Base-by-base conservation (phyloP, 345 rosid species). In the Pugionium cornutum region DNA sequence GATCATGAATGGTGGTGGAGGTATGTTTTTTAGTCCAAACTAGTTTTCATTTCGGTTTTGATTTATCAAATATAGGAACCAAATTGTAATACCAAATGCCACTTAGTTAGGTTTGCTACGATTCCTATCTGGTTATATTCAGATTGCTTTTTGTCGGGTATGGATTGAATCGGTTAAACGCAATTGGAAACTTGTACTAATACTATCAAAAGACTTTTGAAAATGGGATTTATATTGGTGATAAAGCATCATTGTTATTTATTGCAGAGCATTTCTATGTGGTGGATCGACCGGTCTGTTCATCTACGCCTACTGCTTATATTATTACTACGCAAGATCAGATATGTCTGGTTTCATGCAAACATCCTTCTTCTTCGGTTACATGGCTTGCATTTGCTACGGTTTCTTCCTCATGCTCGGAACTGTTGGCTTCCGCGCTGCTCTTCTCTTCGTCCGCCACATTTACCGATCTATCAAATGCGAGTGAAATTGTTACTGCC, bases 291-390 rank as follows among this genome's bases (percentile, higher is more conserved):
- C 89, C 9, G 89, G 96, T 53, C 60, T 80, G 44, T 88, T 86
- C 35, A 83, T 86, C 44, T 86, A 86, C 48, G 89, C 83, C 1
- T 88, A 86, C 78, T 88, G 96, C 80, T 70, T 86, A 75, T 86
- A 88, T 58, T 86, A 58, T 40, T 86, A 84, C 82, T 72, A 82
- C 65, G 91, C 96, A 1, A 73, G 89, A 45, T 86, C 92, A 4
- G 89, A 86, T 61, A 84, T 86, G 92, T 89, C 96, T 0, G 96
- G 96, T 45, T 86, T 89, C 78, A 86, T 89, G 92, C 90, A 89
- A 77, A 86, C 90, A 31, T 84, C 96, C 0, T 89, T 86, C 80
- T 89, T 86, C 86, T 89, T 86, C 45, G 90, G 90, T 10, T 89
- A 89, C 77, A 86, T 89, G 96, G 91, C 90, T 45, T 89, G 92